A percentile compares a stretch with the other conserved stretches of the same genome.
phyloP scores from a whole-genome alignment of 305 asterid species.

The Salvia sclarea region DNA sequence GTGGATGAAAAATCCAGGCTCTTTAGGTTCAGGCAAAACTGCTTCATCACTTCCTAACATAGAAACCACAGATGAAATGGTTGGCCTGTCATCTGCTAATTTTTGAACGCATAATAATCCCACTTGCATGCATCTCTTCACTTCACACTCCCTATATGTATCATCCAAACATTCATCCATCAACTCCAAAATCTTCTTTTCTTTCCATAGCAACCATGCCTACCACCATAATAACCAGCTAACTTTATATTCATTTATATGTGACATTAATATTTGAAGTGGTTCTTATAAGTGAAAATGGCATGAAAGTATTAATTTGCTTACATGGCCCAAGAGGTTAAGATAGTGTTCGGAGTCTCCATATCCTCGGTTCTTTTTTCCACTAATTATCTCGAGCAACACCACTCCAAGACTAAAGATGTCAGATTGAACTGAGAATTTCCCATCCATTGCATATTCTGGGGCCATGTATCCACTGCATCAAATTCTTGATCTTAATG shows the following conservation, averaged over 20 bases:
- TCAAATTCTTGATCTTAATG: neutral
- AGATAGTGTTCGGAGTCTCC: constrained; percentile 27
- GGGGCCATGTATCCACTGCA: constrained; percentile 51
- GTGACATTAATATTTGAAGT: too few species aligned
- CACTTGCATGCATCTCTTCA: constrained; percentile 35
- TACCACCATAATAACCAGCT: neutral
- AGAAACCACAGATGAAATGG: constrained; percentile 35
- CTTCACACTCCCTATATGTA: constrained; percentile 29
- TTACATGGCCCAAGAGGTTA: constrained; percentile 49
- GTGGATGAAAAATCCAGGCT: constrained; percentile 37
- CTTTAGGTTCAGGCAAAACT: constrained; percentile 36
- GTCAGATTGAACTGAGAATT: constrained; percentile 46
- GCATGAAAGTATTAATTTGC: neutral
- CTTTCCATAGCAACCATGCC: constrained; percentile 47
- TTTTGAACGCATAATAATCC: constrained; percentile 44
- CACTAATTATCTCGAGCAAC: constrained; percentile 45
- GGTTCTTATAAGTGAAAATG: neutral
- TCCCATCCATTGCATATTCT: constrained; percentile 49
- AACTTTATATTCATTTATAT: too few species aligned
- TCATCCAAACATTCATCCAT: constrained; percentile 31
- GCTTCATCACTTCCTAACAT: constrained; percentile 37
- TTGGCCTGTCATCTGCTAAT: constrained; percentile 35
- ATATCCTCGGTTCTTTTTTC: constrained; percentile 41
- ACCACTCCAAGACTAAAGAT: constrained; percentile 48
- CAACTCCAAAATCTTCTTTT: constrained; percentile 32